Conservation (phyloP, 768 basidiomycete genomes). For the Neoboletus brunneissimus region DNA sequence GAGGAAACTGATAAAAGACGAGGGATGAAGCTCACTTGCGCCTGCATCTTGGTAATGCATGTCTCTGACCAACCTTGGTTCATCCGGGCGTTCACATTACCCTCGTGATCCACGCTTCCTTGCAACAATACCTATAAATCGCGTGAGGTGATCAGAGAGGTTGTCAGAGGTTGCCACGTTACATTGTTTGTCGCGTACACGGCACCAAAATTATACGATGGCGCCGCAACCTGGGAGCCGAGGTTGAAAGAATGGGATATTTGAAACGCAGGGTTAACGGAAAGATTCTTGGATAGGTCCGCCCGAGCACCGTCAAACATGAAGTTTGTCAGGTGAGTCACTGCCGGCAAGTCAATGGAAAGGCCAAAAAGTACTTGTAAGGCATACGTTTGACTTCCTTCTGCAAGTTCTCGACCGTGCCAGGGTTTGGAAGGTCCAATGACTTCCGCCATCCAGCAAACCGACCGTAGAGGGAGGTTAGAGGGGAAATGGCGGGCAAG, state of each 20-base stretch:
- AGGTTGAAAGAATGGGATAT: slow-evolving; percentile 94
- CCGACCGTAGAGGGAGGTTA: slow-evolving; percentile 64
- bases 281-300: slow-evolving; percentile 91
- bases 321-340: slow-evolving; percentile 89
- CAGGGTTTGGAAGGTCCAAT: slow-evolving; percentile 86
- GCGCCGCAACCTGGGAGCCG: slow-evolving; percentile 78
- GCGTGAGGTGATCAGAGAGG: slow-evolving; percentile 22
- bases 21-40: slow-evolving; percentile 58
- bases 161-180: slow-evolving; percentile 9
- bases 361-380: slow-evolving; percentile 3
- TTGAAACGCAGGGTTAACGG: slow-evolving; percentile 94
- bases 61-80: slow-evolving; percentile 85
- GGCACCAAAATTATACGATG: slow-evolving; percentile 94
- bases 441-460: slow-evolving; percentile 80
- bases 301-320: slow-evolving; percentile 97
- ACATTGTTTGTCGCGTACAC: slow-evolving; percentile 87
- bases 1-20: neutral
- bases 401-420: slow-evolving; percentile 86
- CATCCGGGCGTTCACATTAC: slow-evolving; percentile 81
- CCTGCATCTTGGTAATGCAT: slow-evolving; percentile 82
- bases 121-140: slow-evolving; percentile 78
- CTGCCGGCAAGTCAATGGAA: slow-evolving; percentile 39
- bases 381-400: slow-evolving; percentile 86
- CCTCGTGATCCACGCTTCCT: slow-evolving; percentile 92
- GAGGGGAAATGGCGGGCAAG: slow-evolving; percentile 42